Conservation (phyloP, 2,329 filamentous ascomycete genomes). For the Dendrostoma leiphaemia region DNA sequence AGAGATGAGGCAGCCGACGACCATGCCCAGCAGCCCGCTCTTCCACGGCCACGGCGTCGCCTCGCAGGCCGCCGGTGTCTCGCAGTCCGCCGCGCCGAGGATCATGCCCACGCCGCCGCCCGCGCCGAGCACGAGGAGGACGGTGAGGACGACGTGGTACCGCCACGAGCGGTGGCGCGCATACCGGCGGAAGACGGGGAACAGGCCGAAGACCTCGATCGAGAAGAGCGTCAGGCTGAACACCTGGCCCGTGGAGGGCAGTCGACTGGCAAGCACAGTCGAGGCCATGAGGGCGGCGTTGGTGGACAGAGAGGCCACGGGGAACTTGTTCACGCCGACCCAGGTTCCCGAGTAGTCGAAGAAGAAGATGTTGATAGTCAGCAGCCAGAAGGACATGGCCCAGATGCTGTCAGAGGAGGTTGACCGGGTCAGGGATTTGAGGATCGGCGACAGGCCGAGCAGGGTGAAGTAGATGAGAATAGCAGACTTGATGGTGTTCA, state of each 20-base stretch:
- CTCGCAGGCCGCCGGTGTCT: constrained; percentile 24
- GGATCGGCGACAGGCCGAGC: constrained; percentile 87
- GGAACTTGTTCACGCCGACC: constrained; percentile 58
- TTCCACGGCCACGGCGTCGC: constrained; percentile 48
- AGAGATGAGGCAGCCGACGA: constrained; percentile 72
- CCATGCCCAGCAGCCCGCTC: constrained; percentile 65
- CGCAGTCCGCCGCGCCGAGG: constrained; percentile 38
- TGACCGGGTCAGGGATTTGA: constrained; percentile 92
- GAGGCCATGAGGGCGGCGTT: constrained; percentile 97
- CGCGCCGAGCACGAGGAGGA: constrained; percentile 73
- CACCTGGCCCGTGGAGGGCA: constrained; percentile 88
- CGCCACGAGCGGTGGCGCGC: constrained; percentile 78
- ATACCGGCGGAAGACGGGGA: constrained; percentile 94
- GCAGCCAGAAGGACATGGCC: constrained; percentile 91
- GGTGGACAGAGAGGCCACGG: constrained; percentile 73
- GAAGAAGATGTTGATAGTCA: constrained; percentile 95
- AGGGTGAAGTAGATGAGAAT: constrained; percentile 90
- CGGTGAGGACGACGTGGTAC: constrained; percentile 76
- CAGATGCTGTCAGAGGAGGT: constrained; percentile 95
- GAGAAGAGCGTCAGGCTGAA: constrained; percentile 94
- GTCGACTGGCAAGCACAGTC: constrained; percentile 85
- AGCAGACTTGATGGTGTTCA: constrained; percentile 88
- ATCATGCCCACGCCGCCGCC: constrained; percentile 73
- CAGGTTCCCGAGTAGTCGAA: constrained; percentile 85
- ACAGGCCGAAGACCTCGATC: constrained; percentile 95